phyloP scores from a whole-genome alignment of 2,329 filamentous ascomycete genomes.

The Cordyceps cateniannulata region DNA sequence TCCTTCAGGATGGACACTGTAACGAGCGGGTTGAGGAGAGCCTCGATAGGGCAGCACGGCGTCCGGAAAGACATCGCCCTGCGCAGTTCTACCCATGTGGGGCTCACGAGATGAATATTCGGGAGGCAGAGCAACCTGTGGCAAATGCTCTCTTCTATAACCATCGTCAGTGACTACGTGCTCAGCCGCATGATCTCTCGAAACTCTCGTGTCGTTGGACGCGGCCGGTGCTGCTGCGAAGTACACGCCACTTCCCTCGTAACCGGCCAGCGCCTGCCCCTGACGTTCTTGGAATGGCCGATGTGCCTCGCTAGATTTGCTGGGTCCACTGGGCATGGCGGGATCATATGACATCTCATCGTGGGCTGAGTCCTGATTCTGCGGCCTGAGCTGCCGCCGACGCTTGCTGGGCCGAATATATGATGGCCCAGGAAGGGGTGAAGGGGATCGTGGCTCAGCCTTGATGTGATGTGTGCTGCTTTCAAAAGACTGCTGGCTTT shows the following conservation, averaged over 20 bases:
- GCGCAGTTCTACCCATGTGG: constrained; percentile 32
- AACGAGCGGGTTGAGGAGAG: constrained; percentile 34
- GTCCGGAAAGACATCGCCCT: constrained; percentile 34
- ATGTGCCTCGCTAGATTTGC: not conserved
- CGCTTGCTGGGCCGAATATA: constrained; percentile 51
- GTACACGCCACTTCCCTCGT: not conserved
- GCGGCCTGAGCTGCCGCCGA: constrained; percentile 40
- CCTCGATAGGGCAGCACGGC: constrained; percentile 39
- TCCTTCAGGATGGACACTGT: constrained; percentile 42
- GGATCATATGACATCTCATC: constrained; percentile 9
- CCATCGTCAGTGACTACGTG: constrained; percentile 21
- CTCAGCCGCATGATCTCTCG: constrained; percentile 4
- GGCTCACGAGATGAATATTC: constrained; percentile 32
- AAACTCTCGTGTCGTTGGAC: not conserved
- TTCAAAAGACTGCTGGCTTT: constrained; percentile 27
- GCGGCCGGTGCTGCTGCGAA: not conserved
- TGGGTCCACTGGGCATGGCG: constrained; percentile 13
- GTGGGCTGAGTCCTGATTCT: constrained; percentile 21
- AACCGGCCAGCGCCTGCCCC: not conserved
- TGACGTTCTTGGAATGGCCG: not conserved
- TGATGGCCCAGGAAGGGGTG: constrained; percentile 48
- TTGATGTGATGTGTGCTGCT: constrained; percentile 51
- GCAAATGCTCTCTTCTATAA: constrained; percentile 27
- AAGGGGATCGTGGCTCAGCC: constrained; percentile 57
- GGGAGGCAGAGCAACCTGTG: constrained; percentile 24